Evolutionary conservation across 1,284 basidiomycete species (phyloP).

Genomic region (Tilletia setariae): DNA sequence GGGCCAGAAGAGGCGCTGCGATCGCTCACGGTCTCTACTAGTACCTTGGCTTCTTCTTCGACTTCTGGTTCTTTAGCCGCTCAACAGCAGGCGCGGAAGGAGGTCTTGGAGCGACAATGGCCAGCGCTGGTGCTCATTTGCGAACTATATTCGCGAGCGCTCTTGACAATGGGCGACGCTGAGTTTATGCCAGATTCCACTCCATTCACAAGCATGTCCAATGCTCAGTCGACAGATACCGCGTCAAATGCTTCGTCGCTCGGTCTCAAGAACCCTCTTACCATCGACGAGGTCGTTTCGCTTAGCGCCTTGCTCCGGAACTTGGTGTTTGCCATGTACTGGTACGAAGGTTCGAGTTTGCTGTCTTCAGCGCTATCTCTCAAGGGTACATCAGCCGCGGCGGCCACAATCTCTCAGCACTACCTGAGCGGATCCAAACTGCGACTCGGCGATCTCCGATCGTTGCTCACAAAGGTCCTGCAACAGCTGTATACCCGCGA

Average conservation of each 20-base stretch:
- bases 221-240: neutral
- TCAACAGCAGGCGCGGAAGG: neutral
- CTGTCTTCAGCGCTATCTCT: slow-evolving; percentile 53
- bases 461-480: slow-evolving; percentile 38
- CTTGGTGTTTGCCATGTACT: slow-evolving; percentile 75
- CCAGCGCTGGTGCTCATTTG: slow-evolving; percentile 72
- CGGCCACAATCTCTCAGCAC: neutral
- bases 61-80: neutral
- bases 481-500: slow-evolving; percentile 50
- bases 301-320: slow-evolving; percentile 72
- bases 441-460: slow-evolving; percentile 30
- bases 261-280: slow-evolving; percentile 65
- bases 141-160: slow-evolving; percentile 77
- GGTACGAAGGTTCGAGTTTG: slow-evolving; percentile 61
- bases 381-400: slow-evolving; percentile 60
- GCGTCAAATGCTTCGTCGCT: neutral
- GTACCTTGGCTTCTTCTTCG: neutral
- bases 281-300: slow-evolving; percentile 72
- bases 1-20: slow-evolving; percentile 28
- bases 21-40: slow-evolving; percentile 21
- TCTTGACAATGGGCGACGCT: slow-evolving; percentile 91
- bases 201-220: slow-evolving; percentile 1
- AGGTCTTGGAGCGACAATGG: slow-evolving; percentile 41
- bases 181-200: slow-evolving; percentile 68
- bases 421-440: slow-evolving; percentile 35